phyloP scores from a whole-genome alignment of 345 rosid genomes.

The Euphorbia tirucalli region DNA sequence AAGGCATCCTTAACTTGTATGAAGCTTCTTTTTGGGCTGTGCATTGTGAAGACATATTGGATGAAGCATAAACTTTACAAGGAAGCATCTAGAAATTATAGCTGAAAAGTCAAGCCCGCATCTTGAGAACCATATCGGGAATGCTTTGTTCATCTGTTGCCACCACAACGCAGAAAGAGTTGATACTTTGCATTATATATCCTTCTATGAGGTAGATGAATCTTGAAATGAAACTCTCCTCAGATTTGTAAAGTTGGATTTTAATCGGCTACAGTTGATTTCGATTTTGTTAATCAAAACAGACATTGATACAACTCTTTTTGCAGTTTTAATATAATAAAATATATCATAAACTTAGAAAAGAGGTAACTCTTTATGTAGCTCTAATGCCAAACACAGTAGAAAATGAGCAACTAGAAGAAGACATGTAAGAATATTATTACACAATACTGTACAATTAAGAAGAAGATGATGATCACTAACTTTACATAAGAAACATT shows the following conservation, averaged over 20 bases:
- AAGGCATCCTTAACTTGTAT: slow-evolving; percentile 20
- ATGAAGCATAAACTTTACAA: slow-evolving; percentile 32
- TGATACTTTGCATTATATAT: slow-evolving; percentile 5
- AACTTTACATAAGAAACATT: too few relatives aligned
- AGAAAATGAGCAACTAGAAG: too few relatives aligned
- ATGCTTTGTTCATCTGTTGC: background rate
- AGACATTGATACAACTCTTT: too few relatives aligned
- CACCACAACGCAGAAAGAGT: background rate
- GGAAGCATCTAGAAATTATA: background rate
- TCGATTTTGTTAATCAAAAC: too few relatives aligned
- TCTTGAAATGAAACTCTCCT: slow-evolving; percentile 5
- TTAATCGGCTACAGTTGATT: slow-evolving; percentile 8
- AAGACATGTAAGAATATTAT: too few relatives aligned
- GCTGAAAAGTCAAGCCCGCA: background rate
- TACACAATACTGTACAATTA: too few relatives aligned
- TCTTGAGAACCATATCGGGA: background rate
- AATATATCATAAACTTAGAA: too few relatives aligned
- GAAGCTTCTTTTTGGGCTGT: slow-evolving; percentile 15
- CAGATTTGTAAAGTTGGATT: slow-evolving; percentile 14
- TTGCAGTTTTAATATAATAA: too few relatives aligned
- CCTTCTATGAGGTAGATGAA: background rate
- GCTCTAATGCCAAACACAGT: too few relatives aligned
- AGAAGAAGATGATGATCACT: too few relatives aligned
- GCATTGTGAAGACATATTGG: slow-evolving; percentile 30
- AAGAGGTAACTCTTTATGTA: too few relatives aligned